Evolutionary conservation across 1,284 basidiomycete genomes (phyloP).

Genomic region (Chalciporus sp.): DNA sequence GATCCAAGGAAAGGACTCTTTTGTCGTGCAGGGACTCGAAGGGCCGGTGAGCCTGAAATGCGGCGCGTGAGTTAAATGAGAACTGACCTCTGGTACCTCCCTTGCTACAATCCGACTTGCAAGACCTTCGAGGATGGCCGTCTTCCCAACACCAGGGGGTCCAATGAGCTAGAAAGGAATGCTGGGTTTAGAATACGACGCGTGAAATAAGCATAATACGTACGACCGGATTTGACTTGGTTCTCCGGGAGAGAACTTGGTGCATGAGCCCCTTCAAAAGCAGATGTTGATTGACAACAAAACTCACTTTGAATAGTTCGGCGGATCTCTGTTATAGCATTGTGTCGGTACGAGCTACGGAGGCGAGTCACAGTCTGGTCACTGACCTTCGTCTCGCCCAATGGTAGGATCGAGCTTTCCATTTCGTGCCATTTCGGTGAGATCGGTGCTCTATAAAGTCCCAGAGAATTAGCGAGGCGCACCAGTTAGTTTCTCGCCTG

Average conservation of each 20-base stretch:
- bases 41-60: not conserved
- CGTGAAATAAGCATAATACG: constrained; percentile 21
- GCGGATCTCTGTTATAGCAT: constrained; percentile 67
- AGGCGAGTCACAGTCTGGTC: not conserved
- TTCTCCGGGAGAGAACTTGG: constrained; percentile 74
- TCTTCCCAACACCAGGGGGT: constrained; percentile 87
- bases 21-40: constrained; percentile 78
- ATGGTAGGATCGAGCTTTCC: constrained; percentile 92
- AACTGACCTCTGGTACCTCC: constrained; percentile 85
- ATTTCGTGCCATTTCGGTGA: constrained; percentile 80
- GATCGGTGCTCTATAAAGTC: constrained; percentile 66
- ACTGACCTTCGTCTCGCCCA: constrained; percentile 78
- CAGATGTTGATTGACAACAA: constrained; percentile 4
- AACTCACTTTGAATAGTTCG: constrained; percentile 84
- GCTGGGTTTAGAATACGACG: not conserved
- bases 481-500: not conserved
- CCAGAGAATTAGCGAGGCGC: not conserved
- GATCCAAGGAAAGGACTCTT: constrained; percentile 80
- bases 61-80: not conserved
- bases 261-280: not conserved
- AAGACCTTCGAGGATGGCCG: constrained; percentile 90
- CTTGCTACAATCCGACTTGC: constrained; percentile 87
- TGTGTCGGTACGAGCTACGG: not conserved
- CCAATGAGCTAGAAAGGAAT: constrained; percentile 60
- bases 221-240: constrained; percentile 89